These are phyloP conservation scores for Chenopodium quinoa DNA, from an alignment of 148 eudicot genomes.

Conservation along the genomic window DNA sequence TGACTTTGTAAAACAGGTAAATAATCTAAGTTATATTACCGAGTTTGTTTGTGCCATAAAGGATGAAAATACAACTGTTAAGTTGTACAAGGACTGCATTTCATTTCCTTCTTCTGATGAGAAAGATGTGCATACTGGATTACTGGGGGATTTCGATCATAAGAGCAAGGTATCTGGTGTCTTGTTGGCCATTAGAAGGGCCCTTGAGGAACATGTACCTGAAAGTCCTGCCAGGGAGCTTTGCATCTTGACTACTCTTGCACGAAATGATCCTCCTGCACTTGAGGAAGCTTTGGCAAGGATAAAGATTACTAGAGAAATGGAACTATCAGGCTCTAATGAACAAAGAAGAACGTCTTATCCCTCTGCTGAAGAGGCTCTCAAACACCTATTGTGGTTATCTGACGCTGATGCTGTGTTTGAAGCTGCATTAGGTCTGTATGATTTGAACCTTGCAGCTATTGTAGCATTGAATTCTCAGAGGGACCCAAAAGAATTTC, in stretches of 20 bases:
- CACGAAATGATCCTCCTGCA: constrained; percentile 90
- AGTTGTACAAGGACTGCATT: constrained; percentile 58
- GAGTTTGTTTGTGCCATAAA: constrained; percentile 90
- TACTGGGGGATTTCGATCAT: constrained; percentile 24
- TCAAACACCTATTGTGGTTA: constrained; percentile 90
- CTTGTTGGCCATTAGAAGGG: constrained; percentile 63
- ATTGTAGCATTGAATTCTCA: constrained; percentile 96
- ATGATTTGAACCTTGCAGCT: constrained; percentile 96
- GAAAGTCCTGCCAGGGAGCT: constrained; percentile 87
- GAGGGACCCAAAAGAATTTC: constrained; percentile 91
- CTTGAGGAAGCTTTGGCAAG: constrained; percentile 88
- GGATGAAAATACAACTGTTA: constrained; percentile 66
- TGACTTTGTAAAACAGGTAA: constrained; percentile 81
- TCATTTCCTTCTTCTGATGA: constrained; percentile 41
- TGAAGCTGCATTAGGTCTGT: constrained; percentile 96
- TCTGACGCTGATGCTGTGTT: constrained; percentile 84
- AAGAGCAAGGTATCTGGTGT: constrained; percentile 60
- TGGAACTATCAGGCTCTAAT: constrained; percentile 63
- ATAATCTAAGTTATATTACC: constrained; percentile 75
- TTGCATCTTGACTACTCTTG: constrained; percentile 95
- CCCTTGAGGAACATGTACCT: constrained; percentile 75
- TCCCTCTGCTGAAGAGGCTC: constrained; percentile 95
- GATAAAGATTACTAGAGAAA: constrained; percentile 72
- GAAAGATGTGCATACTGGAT: constrained; percentile 34
- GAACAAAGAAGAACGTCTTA: constrained; percentile 46